A percentile compares a stretch with the other conserved stretches of the same genome.
These are phyloP conservation scores for Rhynchosporium graminicola DNA, from an alignment of 2,329 filamentous ascomycete genomes.

Conservation along the genomic window DNA sequence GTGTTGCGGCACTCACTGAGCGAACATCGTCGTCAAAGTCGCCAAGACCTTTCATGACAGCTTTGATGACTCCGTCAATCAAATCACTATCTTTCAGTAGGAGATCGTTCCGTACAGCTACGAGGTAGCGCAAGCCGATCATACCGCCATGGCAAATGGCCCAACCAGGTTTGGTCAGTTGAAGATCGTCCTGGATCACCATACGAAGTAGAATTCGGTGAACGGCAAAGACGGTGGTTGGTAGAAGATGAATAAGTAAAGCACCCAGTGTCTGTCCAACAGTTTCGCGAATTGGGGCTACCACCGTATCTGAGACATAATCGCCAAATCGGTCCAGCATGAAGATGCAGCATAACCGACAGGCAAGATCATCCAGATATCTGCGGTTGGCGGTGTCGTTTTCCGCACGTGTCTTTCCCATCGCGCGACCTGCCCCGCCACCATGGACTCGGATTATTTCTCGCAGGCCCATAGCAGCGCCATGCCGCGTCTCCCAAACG, in stretches of 20 bases:
- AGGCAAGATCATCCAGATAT: slow-evolving; percentile 95
- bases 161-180: slow-evolving; percentile 76
- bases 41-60: slow-evolving; percentile 91
- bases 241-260: slow-evolving; percentile 79
- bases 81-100: slow-evolving; percentile 80
- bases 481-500: slow-evolving; percentile 93
- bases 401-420: slow-evolving; percentile 67
- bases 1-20: slow-evolving; percentile 93
- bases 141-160: slow-evolving; percentile 97
- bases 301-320: slow-evolving; percentile 95
- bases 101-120: slow-evolving; percentile 90
- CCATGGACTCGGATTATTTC: slow-evolving; percentile 94
- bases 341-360: slow-evolving; percentile 89
- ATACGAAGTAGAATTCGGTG: slow-evolving; percentile 85
- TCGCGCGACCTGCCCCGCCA: slow-evolving; percentile 76
- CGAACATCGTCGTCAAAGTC: slow-evolving; percentile 95
- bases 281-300: slow-evolving; percentile 93
- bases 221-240: slow-evolving; percentile 76
- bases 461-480: slow-evolving; percentile 90
- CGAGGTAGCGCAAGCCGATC: slow-evolving; percentile 93
- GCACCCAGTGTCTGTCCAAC: slow-evolving; percentile 92
- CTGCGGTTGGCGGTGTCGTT: slow-evolving; percentile 79
- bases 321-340: slow-evolving; percentile 98
- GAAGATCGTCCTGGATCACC: slow-evolving; percentile 85
- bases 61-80: slow-evolving; percentile 88